Evolutionary conservation across 176 grass and related monocot species (phyloP).

Genomic region (Oryza rufipogon): DNA sequence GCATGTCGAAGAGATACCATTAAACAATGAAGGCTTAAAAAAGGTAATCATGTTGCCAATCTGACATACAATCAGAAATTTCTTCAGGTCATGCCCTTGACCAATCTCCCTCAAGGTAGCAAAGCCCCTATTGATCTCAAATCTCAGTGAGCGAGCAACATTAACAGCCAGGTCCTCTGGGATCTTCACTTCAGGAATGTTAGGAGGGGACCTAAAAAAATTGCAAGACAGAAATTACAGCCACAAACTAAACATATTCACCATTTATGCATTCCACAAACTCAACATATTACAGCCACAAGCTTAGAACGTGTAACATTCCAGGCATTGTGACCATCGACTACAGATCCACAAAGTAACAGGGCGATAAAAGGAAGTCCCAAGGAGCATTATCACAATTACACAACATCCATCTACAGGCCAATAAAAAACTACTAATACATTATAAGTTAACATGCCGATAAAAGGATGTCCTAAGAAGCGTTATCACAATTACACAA

Average conservation of each 20-base stretch:
- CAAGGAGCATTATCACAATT: not conserved
- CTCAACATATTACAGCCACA: too few relatives aligned
- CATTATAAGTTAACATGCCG: too few relatives aligned
- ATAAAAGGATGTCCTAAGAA: not conserved
- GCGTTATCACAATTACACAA: not conserved
- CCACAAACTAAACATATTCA: not conserved
- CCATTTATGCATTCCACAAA: not conserved
- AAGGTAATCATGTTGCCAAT: constrained; percentile 2
- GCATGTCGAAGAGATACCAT: not conserved
- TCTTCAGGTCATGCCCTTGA: constrained; percentile 80
- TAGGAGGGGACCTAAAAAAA: constrained; percentile 61
- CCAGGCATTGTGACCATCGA: too few relatives aligned
- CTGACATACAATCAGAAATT: constrained; percentile 75
- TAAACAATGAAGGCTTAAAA: not conserved
- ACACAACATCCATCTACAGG: not conserved
- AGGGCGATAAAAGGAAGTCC: not conserved
- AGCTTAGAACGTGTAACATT: not conserved
- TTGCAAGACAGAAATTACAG: constrained; percentile 13
- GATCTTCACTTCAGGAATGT: constrained; percentile 88
- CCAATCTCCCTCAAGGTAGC: constrained; percentile 75
- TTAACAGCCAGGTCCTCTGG: constrained; percentile 75
- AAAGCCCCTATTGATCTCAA: constrained; percentile 79
- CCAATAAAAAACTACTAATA: not conserved
- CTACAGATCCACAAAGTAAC: not conserved
- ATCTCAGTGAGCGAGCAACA: constrained; percentile 70